A percentile compares a stretch with the other conserved stretches of the same genome.
phyloP scores from a whole-genome alignment of 139 green algal genomes.

The Coelastrella sp. region DNA sequence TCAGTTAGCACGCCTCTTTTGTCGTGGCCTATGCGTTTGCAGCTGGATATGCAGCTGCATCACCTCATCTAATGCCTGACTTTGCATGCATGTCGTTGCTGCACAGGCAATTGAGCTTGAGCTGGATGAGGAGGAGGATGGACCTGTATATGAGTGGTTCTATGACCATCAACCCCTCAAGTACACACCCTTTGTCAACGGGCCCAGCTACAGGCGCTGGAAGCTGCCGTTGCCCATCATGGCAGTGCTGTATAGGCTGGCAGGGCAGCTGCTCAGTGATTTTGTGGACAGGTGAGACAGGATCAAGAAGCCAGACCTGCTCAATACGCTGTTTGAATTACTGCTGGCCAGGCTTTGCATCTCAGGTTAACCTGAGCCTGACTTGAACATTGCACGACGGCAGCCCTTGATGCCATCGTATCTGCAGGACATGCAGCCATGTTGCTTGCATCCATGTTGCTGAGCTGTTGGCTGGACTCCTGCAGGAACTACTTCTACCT shows the following conservation, averaged over 20 bases:
- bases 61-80: background rate
- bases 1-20: too few relatives aligned
- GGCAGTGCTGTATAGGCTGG: constrained; percentile 93
- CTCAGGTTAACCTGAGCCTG: too few relatives aligned
- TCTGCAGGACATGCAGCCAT: background rate
- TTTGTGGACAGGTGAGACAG: constrained; percentile 81
- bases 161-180: constrained; percentile 96
- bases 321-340: too few relatives aligned
- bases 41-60: too few relatives aligned
- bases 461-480: background rate
- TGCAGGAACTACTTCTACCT: constrained; percentile 99
- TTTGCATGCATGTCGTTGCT: background rate
- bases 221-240: constrained; percentile 96
- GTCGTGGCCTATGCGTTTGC: too few relatives aligned
- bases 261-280: constrained; percentile 95
- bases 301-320: background rate
- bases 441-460: background rate
- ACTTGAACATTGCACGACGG: too few relatives aligned
- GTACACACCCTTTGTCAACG: constrained; percentile 90
- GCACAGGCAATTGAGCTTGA: constrained; percentile 82
- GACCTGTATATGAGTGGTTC: constrained; percentile 84
- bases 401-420: too few relatives aligned
- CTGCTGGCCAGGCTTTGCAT: too few relatives aligned
- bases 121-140: constrained; percentile 95
- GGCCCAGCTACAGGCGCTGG: constrained; percentile 95